phyloP scores from a whole-genome alignment of 129 eudicot genomes.

The Lactuca saligna region DNA sequence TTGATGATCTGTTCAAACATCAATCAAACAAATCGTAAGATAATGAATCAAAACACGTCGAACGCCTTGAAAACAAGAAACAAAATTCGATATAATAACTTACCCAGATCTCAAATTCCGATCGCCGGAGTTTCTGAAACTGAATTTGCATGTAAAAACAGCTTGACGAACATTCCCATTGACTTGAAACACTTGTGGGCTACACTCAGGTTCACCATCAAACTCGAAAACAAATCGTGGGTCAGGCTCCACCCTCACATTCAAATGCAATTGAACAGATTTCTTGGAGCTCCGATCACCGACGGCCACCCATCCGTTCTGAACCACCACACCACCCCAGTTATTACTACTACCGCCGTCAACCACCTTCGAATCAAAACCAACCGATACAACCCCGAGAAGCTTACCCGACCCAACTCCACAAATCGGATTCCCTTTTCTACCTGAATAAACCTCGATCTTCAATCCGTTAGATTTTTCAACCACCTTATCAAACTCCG shows the following conservation, averaged over 20 bases:
- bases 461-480: conserved; percentile 37
- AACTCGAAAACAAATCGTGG: conserved; percentile 88
- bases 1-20: conserved; percentile 42
- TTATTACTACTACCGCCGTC: conserved; percentile 43
- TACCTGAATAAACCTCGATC: conserved; percentile 42
- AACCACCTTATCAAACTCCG: conserved; percentile 46
- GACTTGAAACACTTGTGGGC: conserved; percentile 88
- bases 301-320: conserved; percentile 62
- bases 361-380: conserved; percentile 41
- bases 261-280: conserved; percentile 40
- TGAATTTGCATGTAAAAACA: conserved; percentile 83
- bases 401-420: conserved; percentile 56
- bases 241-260: conserved; percentile 68
- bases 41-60: neutral
- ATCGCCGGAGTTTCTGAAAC: conserved; percentile 56
- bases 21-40: neutral
- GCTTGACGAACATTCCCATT: conserved; percentile 83
- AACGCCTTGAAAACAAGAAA: conserved; percentile 14
- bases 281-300: conserved; percentile 24
- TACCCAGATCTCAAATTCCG: conserved; percentile 66
- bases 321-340: conserved; percentile 37
- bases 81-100: conserved; percentile 1
- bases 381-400: conserved; percentile 43
- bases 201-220: conserved; percentile 88
- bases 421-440: conserved; percentile 28